Conservation (phyloP, 75 land plant genomes). For the Sequoiadendron giganteum region DNA sequence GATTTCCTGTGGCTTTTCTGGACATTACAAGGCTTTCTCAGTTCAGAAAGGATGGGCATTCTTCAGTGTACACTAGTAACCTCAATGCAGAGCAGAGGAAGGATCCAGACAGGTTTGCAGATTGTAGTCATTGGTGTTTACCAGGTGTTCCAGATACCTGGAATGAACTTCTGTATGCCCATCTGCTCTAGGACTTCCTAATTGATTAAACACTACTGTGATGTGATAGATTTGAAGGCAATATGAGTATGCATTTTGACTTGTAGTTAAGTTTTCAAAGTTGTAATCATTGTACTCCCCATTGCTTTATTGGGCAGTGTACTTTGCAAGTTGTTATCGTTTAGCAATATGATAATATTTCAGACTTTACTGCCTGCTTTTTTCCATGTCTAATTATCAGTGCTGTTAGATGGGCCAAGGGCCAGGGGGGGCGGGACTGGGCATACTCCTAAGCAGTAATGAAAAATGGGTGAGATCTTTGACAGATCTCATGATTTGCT, state of each 20-base stretch:
- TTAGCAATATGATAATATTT: background rate
- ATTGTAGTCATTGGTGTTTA: conserved; percentile 98
- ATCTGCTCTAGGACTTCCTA: conserved; percentile 11
- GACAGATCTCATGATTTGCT: background rate
- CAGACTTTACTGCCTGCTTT: background rate
- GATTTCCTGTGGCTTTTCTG: conserved; percentile 46
- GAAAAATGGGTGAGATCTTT: background rate
- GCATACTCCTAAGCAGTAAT: too few species aligned
- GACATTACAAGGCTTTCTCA: conserved; percentile 77
- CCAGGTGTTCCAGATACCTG: conserved; percentile 97
- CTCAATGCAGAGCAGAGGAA: conserved; percentile 35
- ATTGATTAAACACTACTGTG: background rate
- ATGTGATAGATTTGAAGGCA: background rate
- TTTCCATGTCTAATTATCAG: background rate
- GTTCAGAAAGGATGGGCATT: conserved; percentile 79
- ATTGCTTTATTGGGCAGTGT: background rate
- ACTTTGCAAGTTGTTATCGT: background rate
- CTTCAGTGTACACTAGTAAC: conserved; percentile 38
- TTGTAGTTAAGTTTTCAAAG: background rate
- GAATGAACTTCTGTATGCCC: conserved; percentile 74
- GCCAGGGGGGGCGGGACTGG: too few species aligned
- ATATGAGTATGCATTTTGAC: background rate
- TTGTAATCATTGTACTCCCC: background rate
- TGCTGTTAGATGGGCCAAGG: background rate
- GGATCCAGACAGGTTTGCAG: conserved; percentile 51